phyloP scores from a whole-genome alignment of 805 yeast genomes.

The Starmera pachycereana region DNA sequence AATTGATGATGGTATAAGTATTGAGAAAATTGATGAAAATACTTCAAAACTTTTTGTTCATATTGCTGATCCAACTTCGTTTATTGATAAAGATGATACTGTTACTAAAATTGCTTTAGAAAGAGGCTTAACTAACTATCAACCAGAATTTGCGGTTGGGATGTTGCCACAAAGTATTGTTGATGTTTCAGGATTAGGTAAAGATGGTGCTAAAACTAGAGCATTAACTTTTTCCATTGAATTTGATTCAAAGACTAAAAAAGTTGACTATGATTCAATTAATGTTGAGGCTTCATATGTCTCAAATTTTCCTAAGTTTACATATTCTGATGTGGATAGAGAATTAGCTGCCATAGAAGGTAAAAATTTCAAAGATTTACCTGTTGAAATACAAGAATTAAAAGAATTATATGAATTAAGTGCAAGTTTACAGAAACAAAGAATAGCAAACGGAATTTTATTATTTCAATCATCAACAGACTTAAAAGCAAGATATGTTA shows the following conservation, averaged over 20 bases:
- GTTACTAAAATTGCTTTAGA: conserved; percentile 47
- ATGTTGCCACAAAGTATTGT: conserved; percentile 61
- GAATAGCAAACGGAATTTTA: conserved; percentile 31
- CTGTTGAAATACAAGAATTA: conserved; percentile 24
- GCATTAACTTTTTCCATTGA: conserved; percentile 34
- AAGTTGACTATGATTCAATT: conserved; percentile 15
- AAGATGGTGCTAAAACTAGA: conserved; percentile 30
- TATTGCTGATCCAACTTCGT: conserved; percentile 83
- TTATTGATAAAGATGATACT: conserved; percentile 24
- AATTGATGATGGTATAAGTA: conserved; percentile 86
- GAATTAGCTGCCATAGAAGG: conserved; percentile 26
- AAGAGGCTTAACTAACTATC: conserved; percentile 58
- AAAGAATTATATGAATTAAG: conserved; percentile 24
- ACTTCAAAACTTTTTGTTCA: conserved; percentile 49
- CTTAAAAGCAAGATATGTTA: conserved; percentile 4
- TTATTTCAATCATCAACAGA: conserved; percentile 27
- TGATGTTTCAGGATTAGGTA: conserved; percentile 41
- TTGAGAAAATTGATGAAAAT: conserved; percentile 24
- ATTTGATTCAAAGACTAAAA: conserved; percentile 17
- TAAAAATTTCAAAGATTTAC: conserved; percentile 1
- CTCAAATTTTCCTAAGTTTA: conserved; percentile 37
- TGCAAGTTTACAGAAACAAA: conserved; percentile 12
- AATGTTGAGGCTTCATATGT: conserved; percentile 32
- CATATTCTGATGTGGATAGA: conserved; percentile 54
- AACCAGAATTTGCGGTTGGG: conserved; percentile 53